phyloP scores from a whole-genome alignment of 768 basidiomycete species.

The Zangia roseola region DNA sequence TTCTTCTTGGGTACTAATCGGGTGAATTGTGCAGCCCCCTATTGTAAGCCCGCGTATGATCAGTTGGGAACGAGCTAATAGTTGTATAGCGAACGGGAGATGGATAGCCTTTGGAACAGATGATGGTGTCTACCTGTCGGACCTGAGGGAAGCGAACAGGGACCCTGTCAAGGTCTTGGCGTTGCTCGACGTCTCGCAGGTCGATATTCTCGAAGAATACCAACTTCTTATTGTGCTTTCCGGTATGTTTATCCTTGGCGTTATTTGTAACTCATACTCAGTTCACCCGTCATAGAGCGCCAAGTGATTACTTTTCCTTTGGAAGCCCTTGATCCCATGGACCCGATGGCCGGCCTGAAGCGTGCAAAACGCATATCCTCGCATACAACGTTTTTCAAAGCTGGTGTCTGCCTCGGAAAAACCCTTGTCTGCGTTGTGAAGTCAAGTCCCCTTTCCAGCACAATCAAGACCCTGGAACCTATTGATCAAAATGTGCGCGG shows the following conservation, averaged over 20 bases:
- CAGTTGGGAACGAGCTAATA: neutral
- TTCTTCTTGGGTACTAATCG: constrained; percentile 85
- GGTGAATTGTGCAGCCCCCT: constrained; percentile 89
- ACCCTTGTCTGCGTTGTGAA: constrained; percentile 97
- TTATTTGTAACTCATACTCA: neutral
- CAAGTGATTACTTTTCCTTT: constrained; percentile 96
- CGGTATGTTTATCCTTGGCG: constrained; percentile 46
- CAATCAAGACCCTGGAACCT: constrained; percentile 96
- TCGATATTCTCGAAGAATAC: constrained; percentile 95
- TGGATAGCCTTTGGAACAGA: constrained; percentile 96
- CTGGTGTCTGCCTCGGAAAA: constrained; percentile 86
- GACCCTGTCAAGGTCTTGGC: constrained; percentile 91
- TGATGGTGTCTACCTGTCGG: constrained; percentile 94
- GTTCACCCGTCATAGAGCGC: constrained; percentile 56
- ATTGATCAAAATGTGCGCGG: constrained; percentile 86
- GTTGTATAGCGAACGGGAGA: constrained; percentile 65
- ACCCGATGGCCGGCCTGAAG: constrained; percentile 88
- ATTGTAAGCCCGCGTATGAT: constrained; percentile 56
- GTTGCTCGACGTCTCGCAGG: constrained; percentile 86
- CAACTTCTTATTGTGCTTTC: constrained; percentile 97
- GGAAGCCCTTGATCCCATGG: constrained; percentile 86
- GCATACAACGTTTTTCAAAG: constrained; percentile 98
- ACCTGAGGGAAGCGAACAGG: constrained; percentile 69
- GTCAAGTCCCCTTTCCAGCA: constrained; percentile 90
- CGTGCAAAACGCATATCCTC: constrained; percentile 94